Percentiles rank a stretch among this genome's conserved stretches.
These are phyloP conservation scores for Metahyphopichia silvanorum DNA, from an alignment of 805 yeast species.

Conservation along the genomic window DNA sequence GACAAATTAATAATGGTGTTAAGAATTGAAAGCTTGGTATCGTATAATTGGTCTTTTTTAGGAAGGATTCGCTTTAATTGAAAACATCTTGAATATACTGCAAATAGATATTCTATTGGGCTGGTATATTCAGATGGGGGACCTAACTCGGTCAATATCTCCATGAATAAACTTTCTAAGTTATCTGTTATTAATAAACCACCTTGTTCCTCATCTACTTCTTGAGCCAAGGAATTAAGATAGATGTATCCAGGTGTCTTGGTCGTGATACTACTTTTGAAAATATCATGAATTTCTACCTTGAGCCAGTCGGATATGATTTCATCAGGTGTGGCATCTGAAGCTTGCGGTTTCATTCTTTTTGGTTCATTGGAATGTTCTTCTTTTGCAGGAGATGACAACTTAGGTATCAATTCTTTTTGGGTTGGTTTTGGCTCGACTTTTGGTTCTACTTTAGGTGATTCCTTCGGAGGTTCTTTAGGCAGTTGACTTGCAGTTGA, in stretches of 20 bases:
- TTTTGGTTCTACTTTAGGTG: conserved; percentile 1
- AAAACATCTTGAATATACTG: conserved; percentile 41
- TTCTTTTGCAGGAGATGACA: not conserved
- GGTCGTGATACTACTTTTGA: conserved; percentile 17
- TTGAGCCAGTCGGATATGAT: conserved; percentile 40
- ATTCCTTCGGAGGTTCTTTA: not conserved
- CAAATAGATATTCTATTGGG: conserved; percentile 47
- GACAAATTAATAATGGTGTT: conserved; percentile 48
- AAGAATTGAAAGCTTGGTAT: conserved; percentile 36
- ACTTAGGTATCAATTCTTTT: not conserved
- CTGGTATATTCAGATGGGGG: conserved; percentile 25
- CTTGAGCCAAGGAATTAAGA: conserved; percentile 22
- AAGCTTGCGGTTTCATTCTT: not conserved
- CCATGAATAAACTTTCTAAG: conserved; percentile 53
- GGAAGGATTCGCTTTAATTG: conserved; percentile 41
- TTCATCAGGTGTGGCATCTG: conserved; percentile 2
- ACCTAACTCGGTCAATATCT: conserved; percentile 54
- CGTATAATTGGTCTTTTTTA: conserved; percentile 35
- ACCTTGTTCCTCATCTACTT: conserved; percentile 11
- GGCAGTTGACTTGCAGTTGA: no score
- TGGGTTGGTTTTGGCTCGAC: not conserved
- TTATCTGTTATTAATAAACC: conserved; percentile 22
- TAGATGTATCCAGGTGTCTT: conserved; percentile 12
- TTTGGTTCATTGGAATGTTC: conserved; percentile 1
- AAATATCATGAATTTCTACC: conserved; percentile 30